Evolutionary conservation across 345 rosid genomes (phyloP).

Genomic region (Combretum micranthum): DNA sequence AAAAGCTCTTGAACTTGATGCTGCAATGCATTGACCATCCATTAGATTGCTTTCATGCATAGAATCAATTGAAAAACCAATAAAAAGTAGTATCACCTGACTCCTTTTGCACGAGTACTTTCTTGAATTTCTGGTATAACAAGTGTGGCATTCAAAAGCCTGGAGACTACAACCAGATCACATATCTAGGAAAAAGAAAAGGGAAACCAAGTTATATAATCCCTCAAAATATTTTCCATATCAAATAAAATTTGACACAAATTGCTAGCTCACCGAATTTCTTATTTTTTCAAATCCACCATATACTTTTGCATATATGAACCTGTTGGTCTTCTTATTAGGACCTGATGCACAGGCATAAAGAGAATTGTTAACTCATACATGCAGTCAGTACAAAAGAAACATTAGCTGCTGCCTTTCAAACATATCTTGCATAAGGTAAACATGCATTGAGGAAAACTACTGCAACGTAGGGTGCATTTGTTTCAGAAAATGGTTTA

Average conservation of each 20-base stretch:
- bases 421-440: too few species aligned
- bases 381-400: not conserved
- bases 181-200: slow-evolving; percentile 87
- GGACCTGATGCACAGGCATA: slow-evolving; percentile 37
- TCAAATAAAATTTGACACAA: not conserved
- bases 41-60: not conserved
- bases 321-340: slow-evolving; percentile 45
- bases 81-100: slow-evolving; percentile 45
- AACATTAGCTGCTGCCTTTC: not conserved
- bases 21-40: slow-evolving; percentile 30
- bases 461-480: too few species aligned
- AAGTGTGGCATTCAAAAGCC: slow-evolving; percentile 99
- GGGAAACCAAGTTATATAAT: slow-evolving; percentile 30
- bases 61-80: not conserved
- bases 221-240: slow-evolving; percentile 5
- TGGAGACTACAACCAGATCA: slow-evolving; percentile 99
- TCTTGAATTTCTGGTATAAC: slow-evolving; percentile 98
- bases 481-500: too few species aligned
- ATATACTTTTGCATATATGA: slow-evolving; percentile 84
- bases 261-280: slow-evolving; percentile 57
- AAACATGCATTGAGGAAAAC: too few species aligned
- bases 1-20: slow-evolving; percentile 84
- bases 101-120: slow-evolving; percentile 78
- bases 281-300: slow-evolving; percentile 94
- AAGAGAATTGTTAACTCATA: too few species aligned